Evolutionary conservation across 2,329 filamentous ascomycete species (phyloP).

Genomic region (Aspergillus vadensis): DNA sequence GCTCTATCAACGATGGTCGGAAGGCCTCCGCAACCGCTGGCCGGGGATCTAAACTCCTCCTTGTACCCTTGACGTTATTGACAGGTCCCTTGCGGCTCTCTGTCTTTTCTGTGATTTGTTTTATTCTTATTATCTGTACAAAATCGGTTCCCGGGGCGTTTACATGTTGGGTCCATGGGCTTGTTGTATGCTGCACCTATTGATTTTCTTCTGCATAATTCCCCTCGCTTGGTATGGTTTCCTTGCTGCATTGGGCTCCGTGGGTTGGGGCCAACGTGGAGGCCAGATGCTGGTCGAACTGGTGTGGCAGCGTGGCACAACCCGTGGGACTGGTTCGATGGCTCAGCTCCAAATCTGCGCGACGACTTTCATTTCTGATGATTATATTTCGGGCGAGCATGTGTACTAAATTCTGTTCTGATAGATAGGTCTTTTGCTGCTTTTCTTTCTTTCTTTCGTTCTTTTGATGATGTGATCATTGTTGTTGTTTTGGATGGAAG

Average conservation of each 20-base stretch:
- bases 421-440: conserved; percentile 18
- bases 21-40: conserved; percentile 76
- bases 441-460: conserved; percentile 15
- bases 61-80: background rate
- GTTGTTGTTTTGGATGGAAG: background rate
- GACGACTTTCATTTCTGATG: conserved; percentile 17
- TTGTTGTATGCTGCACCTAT: conserved; percentile 15
- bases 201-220: conserved; percentile 12
- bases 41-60: conserved; percentile 34
- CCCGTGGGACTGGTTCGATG: background rate
- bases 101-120: conserved; percentile 4
- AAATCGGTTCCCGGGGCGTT: conserved; percentile 28
- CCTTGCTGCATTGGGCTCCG: too few relatives aligned
- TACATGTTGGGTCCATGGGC: conserved; percentile 21
- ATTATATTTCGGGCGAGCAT: conserved; percentile 16
- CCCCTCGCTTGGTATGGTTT: conserved; percentile 9
- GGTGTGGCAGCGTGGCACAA: background rate
- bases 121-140: conserved; percentile 29
- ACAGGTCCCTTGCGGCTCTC: conserved; percentile 8
- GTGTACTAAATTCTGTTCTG: conserved; percentile 15
- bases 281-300: conserved; percentile 16
- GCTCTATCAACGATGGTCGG: conserved; percentile 86
- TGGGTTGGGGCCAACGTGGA: background rate
- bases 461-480: too few relatives aligned
- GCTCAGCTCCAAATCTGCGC: conserved; percentile 11